Conservation (phyloP, 768 basidiomycete genomes). For the Russula sp. region DNA sequence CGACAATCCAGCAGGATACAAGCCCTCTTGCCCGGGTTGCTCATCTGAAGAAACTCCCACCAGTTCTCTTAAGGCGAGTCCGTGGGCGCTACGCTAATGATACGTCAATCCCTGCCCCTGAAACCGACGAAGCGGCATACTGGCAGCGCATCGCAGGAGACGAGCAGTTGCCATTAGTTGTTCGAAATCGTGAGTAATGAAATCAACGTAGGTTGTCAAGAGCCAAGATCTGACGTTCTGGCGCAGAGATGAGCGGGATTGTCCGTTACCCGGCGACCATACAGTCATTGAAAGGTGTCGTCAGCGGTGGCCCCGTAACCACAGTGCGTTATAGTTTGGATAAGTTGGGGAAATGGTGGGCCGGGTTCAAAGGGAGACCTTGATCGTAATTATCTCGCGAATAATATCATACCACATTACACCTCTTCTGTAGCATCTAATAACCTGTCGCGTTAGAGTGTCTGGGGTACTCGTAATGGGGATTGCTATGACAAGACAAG, state of each 20-base stretch:
- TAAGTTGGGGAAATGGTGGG: conserved; percentile 87
- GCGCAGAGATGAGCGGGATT: conserved; percentile 65
- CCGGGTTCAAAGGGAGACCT: not conserved
- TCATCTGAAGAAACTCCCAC: conserved; percentile 75
- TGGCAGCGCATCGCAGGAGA: conserved; percentile 71
- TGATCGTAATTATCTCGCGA: not conserved
- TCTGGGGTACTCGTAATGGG: not conserved
- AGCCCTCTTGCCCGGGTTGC: conserved; percentile 59
- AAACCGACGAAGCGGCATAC: conserved; percentile 67
- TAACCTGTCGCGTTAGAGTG: not conserved
- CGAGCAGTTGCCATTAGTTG: conserved; percentile 43
- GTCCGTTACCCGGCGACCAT: conserved; percentile 79
- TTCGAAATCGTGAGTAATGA: conserved; percentile 44
- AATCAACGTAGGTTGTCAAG: not conserved
- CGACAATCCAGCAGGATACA: conserved; percentile 67
- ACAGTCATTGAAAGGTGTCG: conserved; percentile 80
- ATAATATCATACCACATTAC: conserved; percentile 4
- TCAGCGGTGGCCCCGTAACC: conserved; percentile 76
- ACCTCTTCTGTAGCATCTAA: not conserved
- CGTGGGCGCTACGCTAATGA: conserved; percentile 43
- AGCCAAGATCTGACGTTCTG: too few relatives aligned
- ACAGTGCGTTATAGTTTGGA: conserved; percentile 66
- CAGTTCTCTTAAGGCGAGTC: conserved; percentile 53
- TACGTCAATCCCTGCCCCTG: conserved; percentile 35
- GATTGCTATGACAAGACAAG: too few relatives aligned